Evolutionary conservation across 306 rosid species (phyloP), one percentile per base, ranked within the genome.

Genomic region (Luffa aegyptiaca): DNA sequence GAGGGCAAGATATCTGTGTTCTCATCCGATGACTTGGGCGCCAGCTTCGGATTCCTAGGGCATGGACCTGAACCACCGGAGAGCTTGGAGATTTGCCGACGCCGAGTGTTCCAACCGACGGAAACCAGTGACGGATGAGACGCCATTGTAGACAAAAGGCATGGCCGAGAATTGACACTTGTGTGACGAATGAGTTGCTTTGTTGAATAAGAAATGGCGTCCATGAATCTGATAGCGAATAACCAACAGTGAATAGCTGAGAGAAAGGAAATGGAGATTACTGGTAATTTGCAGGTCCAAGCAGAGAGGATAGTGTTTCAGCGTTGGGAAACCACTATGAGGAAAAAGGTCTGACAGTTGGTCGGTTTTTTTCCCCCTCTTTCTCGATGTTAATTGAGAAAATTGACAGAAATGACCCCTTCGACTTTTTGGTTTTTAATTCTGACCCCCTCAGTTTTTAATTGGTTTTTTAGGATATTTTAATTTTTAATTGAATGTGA

Each of bases 171-270:
- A 74, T 79, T 78, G 8, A 61, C 18, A 74, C 61, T 80, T 10
- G 75, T 33, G 51, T 74, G 80, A 72, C 45, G 63, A 57, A 86
- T 62, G 8, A 81, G 76, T 41, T 81, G 88, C 79, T 81, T 86
- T 36, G 79, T n/a, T 11, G 84, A 64, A 46, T 48, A 62, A 35
- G 94, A 83, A 90, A 90, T 90, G 85, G 92, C 80, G 79, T 72
- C 64, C 46, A 31, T 42, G 20, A 57, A 10, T 41, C 1, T 8
- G 62, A 46, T 13, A 6, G 0, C 31, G 37, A 59, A n/a, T 17
- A 57, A 56, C 5, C 45, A 11, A 75, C 4, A 33, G 72, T 36
- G n/a, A 49, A 37, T 0, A 63, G 5, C 39, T 5, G 55, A 71
- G 74, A 56, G 55, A 75, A 26, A 55, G 78, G 52, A 31, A 53